Conservation (phyloP, 2,329 filamentous ascomycete species). For the Fusarium pininemorale region DNA sequence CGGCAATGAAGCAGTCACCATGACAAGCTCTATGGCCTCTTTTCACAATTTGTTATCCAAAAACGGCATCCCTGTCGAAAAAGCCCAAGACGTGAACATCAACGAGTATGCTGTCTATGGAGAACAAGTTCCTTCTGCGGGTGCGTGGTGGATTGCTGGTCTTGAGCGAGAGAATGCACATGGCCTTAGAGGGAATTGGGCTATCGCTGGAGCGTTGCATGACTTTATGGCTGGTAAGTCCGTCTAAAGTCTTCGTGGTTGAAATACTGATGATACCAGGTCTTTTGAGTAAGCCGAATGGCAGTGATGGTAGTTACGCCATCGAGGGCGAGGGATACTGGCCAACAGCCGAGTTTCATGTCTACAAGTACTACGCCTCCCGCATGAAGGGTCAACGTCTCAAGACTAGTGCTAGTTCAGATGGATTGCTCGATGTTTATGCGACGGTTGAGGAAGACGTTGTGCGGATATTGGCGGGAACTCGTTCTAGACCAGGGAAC, state of each 20-base stretch:
- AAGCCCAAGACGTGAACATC: constrained; percentile 51
- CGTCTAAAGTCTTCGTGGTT: fast-evolving
- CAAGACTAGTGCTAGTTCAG: neutral
- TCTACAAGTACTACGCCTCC: constrained; percentile 25
- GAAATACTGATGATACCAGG: neutral
- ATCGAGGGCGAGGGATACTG: constrained; percentile 16
- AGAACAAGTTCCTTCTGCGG: constrained; percentile 53
- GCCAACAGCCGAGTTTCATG: constrained; percentile 20
- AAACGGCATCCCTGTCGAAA: neutral
- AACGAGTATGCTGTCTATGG: constrained; percentile 57
- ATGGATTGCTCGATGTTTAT: constrained; percentile 1
- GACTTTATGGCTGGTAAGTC: constrained; percentile 51
- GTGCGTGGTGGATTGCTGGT: constrained; percentile 57
- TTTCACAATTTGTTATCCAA: neutral
- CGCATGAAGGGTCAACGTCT: constrained; percentile 7
- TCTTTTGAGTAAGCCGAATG: constrained; percentile 6
- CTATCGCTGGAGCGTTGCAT: constrained; percentile 50
- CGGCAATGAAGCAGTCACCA: neutral
- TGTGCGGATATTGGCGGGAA: neutral
- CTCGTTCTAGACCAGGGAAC: neutral
- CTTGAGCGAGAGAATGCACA: constrained; percentile 55
- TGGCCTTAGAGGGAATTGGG: constrained; percentile 59
- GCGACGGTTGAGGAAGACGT: neutral
- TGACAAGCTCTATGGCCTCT: neutral
- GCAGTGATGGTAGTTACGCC: neutral